Evolutionary conservation across 805 yeast species (phyloP).

Genomic region (Saccharomycopsis amapae): DNA sequence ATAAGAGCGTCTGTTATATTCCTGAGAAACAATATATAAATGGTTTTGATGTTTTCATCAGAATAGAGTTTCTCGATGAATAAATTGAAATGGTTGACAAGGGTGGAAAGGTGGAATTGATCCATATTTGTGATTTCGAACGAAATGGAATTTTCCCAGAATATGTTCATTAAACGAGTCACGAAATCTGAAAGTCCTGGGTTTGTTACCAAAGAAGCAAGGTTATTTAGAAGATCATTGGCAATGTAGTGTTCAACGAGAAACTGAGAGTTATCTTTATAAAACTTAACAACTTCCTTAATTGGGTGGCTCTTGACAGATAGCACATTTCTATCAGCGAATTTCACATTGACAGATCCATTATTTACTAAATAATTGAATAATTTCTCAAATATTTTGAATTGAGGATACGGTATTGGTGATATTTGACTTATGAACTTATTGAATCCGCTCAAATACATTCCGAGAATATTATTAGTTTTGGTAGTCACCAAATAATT

Average conservation of each 20-base stretch:
- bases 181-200: background rate
- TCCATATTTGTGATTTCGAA: constrained; percentile 2
- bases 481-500: constrained; percentile 6
- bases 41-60: background rate
- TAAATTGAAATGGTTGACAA: constrained; percentile 1
- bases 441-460: constrained; percentile 5
- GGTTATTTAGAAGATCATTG: constrained; percentile 6
- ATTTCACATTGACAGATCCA: constrained; percentile 2
- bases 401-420: background rate
- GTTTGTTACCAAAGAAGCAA: background rate
- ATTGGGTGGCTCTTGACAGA: constrained; percentile 7
- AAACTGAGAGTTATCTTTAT: constrained; percentile 17
- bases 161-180: constrained; percentile 3
- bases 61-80: background rate
- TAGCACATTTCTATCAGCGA: constrained; percentile 5
- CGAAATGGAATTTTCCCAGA: constrained; percentile 12
- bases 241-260: constrained; percentile 5
- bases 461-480: background rate
- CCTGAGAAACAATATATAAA: background rate
- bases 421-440: background rate
- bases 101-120: background rate
- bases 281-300: constrained; percentile 18
- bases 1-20: too few relatives aligned
- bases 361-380: constrained; percentile 10
- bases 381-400: background rate